These are phyloP conservation scores for Arxiozyma telluris DNA, from an alignment of 1,139 yeast species.

Conservation along the genomic window DNA sequence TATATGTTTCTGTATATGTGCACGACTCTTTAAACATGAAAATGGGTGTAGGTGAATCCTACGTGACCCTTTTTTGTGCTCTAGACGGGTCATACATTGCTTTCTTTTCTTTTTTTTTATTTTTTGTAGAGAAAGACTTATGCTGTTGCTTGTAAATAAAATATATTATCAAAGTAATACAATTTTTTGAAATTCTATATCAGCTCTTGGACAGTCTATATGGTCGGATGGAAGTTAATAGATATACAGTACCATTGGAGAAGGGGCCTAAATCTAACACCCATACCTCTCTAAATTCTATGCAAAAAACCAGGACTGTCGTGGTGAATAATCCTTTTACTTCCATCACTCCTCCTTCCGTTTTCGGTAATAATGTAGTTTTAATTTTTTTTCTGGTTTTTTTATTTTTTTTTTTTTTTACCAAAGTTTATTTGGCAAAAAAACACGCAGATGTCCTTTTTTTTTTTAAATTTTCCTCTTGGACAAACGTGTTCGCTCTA, in stretches of 20 bases:
- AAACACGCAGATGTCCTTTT: not conserved
- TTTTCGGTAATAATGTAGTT: not conserved
- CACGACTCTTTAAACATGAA: conserved; percentile 11
- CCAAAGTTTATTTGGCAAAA: too few relatives aligned
- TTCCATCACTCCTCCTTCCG: not conserved
- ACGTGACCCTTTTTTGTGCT: conserved; percentile 12
- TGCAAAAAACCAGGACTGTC: not conserved
- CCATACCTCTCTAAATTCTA: not conserved
- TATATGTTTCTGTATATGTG: not conserved
- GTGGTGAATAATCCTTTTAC: not conserved
- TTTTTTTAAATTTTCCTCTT: not conserved
- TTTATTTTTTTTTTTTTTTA: too few relatives aligned
- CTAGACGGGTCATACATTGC: conserved; percentile 21
- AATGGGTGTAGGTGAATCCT: not conserved
- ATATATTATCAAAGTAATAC: not conserved
- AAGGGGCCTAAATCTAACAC: not conserved
- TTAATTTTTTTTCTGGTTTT: too few relatives aligned
- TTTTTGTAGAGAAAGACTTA: not conserved
- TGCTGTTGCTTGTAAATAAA: not conserved
- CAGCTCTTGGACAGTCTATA: too few relatives aligned
- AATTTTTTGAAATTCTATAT: too few relatives aligned
- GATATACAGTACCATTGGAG: too few relatives aligned
- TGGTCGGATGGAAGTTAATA: too few relatives aligned
- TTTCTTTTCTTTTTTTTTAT: too few relatives aligned
- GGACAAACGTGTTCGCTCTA: not conserved